Conservation (phyloP, 768 basidiomycete species). For the Mycena metata region DNA sequence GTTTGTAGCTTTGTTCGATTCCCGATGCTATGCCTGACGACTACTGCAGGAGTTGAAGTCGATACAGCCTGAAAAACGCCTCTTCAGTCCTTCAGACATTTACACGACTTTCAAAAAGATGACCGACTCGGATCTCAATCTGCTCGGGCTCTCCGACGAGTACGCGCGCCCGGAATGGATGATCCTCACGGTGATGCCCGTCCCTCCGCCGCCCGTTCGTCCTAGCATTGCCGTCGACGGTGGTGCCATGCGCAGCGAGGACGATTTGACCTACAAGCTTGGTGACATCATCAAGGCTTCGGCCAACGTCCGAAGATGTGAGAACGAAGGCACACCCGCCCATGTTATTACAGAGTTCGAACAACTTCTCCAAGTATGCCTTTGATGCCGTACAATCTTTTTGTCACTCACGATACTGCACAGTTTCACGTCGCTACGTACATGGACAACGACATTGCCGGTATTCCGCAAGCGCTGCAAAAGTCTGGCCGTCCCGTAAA, state of each 20-base stretch:
- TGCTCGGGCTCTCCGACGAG: conserved; percentile 86
- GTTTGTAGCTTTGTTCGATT: conserved; percentile 60
- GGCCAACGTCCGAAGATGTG: conserved; percentile 90
- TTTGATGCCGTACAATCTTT: conserved; percentile 7
- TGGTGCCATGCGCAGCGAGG: conserved; percentile 96
- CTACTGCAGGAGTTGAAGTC: conserved; percentile 79
- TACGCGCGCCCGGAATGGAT: conserved; percentile 99
- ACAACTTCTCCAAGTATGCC: conserved; percentile 90
- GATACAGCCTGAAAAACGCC: conserved; percentile 56
- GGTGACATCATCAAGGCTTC: conserved; percentile 97
- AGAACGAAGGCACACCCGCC: conserved; percentile 96
- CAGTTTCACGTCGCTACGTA: conserved; percentile 99
- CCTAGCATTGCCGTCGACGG: conserved; percentile 98
- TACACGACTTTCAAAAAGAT: conserved; percentile 38
- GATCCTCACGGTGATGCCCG: conserved; percentile 97
- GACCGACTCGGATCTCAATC: conserved; percentile 29
- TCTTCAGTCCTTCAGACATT: conserved; percentile 34
- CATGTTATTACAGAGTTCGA: conserved; percentile 97
- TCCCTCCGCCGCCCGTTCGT: conserved; percentile 97
- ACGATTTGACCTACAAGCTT: conserved; percentile 98
- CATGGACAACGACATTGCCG: conserved; percentile 99
- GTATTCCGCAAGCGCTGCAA: conserved; percentile 96
- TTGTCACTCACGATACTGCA: conserved; percentile 18
- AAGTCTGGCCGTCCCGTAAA: conserved; percentile 98
- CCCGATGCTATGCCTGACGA: conserved; percentile 16